A percentile compares a stretch with the other conserved stretches of the same genome.
Evolutionary conservation across 2,329 filamentous ascomycete genomes (phyloP).

Genomic region (Bipolaris oryzae): DNA sequence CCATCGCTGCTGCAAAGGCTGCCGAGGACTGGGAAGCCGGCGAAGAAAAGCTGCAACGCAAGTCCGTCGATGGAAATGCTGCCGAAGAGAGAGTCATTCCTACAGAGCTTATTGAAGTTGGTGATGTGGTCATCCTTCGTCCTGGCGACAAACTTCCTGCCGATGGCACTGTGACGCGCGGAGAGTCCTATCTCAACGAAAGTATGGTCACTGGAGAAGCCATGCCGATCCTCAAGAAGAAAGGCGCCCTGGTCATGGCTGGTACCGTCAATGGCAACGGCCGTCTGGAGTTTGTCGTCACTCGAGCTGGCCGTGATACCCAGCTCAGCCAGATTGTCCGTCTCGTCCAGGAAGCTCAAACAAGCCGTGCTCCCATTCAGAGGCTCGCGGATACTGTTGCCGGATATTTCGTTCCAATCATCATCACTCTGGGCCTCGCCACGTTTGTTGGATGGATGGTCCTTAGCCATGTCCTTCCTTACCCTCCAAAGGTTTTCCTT

Average conservation of each 20-base stretch:
- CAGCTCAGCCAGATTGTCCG: conserved; percentile 98
- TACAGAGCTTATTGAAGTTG: conserved; percentile 91
- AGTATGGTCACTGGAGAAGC: conserved; percentile 99
- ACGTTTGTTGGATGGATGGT: conserved; percentile 96
- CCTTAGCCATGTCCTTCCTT: conserved; percentile 79
- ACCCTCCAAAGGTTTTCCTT: conserved; percentile 89
- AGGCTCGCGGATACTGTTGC: conserved; percentile 88
- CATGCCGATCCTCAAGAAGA: conserved; percentile 89
- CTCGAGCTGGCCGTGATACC: conserved; percentile 89
- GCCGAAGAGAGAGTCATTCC: conserved; percentile 86
- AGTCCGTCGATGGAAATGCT: conserved; percentile 61
- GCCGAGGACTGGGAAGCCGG: conserved; percentile 74
- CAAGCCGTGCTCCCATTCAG: conserved; percentile 91
- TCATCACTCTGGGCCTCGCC: conserved; percentile 79
- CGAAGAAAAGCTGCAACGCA: conserved; percentile 53
- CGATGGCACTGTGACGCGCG: conserved; percentile 83
- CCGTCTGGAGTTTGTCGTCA: conserved; percentile 89
- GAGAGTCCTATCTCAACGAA: conserved; percentile 93
- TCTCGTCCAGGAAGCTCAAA: conserved; percentile 97
- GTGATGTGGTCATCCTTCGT: conserved; percentile 88
- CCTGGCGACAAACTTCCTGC: conserved; percentile 97
- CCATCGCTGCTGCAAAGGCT: conserved; percentile 89
- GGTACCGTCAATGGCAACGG: conserved; percentile 96
- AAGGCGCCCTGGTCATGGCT: conserved; percentile 80
- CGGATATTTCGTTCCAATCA: conserved; percentile 90